Evolutionary conservation across 495 filamentous ascomycete species (phyloP).

Genomic region (Penicillium dipodomyicola): DNA sequence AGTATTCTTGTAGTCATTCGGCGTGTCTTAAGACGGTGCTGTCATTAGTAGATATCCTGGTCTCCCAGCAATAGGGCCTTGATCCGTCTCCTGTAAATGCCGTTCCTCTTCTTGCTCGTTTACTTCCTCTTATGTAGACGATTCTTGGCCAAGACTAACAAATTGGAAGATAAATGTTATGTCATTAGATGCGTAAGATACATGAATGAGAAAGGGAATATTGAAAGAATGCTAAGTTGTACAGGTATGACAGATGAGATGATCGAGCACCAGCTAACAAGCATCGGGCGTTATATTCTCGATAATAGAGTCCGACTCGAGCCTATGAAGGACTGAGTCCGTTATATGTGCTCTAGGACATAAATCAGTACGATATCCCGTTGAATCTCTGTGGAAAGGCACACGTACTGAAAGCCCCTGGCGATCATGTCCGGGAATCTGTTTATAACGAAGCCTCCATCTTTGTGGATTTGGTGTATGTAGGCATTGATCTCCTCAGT

Average conservation of each 20-base stretch:
- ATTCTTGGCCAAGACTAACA: background rate
- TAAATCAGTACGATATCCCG: background rate
- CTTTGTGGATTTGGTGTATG: slow-evolving; percentile 1
- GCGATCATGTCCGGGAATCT: slow-evolving; percentile 10
- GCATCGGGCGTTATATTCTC: background rate
- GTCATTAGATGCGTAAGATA: background rate
- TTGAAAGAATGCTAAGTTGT: background rate
- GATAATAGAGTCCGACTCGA: background rate
- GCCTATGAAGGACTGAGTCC: background rate
- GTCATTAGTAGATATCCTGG: background rate
- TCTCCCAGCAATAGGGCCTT: background rate
- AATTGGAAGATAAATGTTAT: background rate
- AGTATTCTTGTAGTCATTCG: background rate
- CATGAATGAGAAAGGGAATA: background rate
- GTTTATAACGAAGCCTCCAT: background rate
- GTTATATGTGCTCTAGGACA: background rate
- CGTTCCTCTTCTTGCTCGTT: background rate
- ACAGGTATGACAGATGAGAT: too few species aligned
- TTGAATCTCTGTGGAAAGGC: too few species aligned
- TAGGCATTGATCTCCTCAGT: slow-evolving; percentile 7
- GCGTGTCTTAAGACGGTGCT: background rate
- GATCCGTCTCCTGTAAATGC: background rate
- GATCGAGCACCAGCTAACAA: background rate
- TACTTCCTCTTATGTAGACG: background rate
- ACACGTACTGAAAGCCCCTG: slow-evolving; percentile 6